Percentiles rank a stretch among this genome's conserved stretches.
phyloP scores from a whole-genome alignment of 1,284 basidiomycete species.

The Pseudozyma thailandica region DNA sequence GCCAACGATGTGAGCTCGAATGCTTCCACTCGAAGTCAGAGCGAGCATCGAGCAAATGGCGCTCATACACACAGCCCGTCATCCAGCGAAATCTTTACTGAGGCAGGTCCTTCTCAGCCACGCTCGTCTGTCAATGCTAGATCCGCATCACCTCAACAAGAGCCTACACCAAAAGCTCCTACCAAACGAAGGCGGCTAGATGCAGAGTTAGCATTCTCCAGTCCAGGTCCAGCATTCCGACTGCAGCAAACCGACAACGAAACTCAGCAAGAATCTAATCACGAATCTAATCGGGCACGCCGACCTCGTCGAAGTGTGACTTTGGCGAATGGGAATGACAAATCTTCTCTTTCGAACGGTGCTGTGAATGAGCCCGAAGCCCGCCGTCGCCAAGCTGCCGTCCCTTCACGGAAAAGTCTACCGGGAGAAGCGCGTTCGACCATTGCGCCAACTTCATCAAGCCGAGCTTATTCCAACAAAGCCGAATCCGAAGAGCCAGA shows the following conservation, averaged over 20 bases:
- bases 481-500: slow-evolving; percentile 16
- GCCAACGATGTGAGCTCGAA: slow-evolving; percentile 31
- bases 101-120: slow-evolving; percentile 25
- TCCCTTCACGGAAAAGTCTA: slow-evolving; percentile 10
- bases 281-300: slow-evolving; percentile 16
- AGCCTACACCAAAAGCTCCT: slow-evolving; percentile 24
- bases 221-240: slow-evolving; percentile 61
- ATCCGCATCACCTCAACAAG: slow-evolving; percentile 17
- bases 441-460: background rate
- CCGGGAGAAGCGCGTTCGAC: background rate
- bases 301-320: slow-evolving; percentile 32
- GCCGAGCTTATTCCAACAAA: slow-evolving; percentile 10
- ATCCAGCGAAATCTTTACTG: slow-evolving; percentile 1
- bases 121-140: slow-evolving; percentile 7
- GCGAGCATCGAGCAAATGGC: slow-evolving; percentile 14
- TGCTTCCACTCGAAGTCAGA: slow-evolving; percentile 3
- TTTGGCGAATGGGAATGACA: slow-evolving; percentile 9
- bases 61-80: background rate
- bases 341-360: too few species aligned
- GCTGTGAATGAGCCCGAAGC: slow-evolving; percentile 10
- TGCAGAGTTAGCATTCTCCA: slow-evolving; percentile 60
- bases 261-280: slow-evolving; percentile 15
- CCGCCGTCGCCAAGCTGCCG: slow-evolving; percentile 8
- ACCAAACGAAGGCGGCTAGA: slow-evolving; percentile 53
- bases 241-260: slow-evolving; percentile 13